A percentile compares a stretch with the other conserved stretches of the same genome.
Evolutionary conservation across 805 yeast genomes (phyloP).

Genomic region (Yarrowia deformans): DNA sequence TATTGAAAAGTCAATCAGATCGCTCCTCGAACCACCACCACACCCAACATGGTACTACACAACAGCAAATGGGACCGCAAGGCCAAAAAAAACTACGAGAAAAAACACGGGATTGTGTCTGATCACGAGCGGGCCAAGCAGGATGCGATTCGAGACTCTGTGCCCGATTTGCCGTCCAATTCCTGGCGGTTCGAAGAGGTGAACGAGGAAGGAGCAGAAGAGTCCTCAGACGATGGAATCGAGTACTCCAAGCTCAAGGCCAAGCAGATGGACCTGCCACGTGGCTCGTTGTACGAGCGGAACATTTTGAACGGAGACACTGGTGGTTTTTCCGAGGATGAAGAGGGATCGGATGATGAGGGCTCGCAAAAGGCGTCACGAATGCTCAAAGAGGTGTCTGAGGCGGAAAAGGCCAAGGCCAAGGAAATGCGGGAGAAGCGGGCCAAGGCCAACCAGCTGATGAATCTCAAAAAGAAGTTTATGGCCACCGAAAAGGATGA

Average conservation of each 20-base stretch:
- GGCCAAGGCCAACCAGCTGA: slow-evolving; percentile 9
- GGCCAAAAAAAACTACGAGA: slow-evolving; percentile 54
- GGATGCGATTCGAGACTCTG: slow-evolving; percentile 10
- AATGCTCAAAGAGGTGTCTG: slow-evolving; percentile 24
- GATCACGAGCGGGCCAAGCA: slow-evolving; percentile 10
- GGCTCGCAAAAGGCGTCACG: not conserved
- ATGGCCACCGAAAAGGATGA: slow-evolving; percentile 18
- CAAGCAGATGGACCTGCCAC: slow-evolving; percentile 51
- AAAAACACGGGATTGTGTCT: slow-evolving; percentile 54
- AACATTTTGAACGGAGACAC: slow-evolving; percentile 7
- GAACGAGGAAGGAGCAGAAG: slow-evolving; percentile 13
- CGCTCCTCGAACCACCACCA: not conserved
- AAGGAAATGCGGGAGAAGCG: slow-evolving; percentile 15
- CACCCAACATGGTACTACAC: slow-evolving; percentile 57
- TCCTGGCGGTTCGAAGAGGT: slow-evolving; percentile 41
- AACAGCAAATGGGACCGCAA: slow-evolving; percentile 61
- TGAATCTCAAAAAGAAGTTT: slow-evolving; percentile 25
- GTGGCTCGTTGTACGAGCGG: slow-evolving; percentile 6
- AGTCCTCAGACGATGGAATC: slow-evolving; percentile 1
- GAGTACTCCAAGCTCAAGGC: slow-evolving; percentile 24
- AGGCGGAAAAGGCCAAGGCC: slow-evolving; percentile 20
- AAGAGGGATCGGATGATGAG: not conserved
- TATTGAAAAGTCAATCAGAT: not conserved
- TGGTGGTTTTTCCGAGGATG: slow-evolving; percentile 1
- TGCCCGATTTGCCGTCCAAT: slow-evolving; percentile 31